Base-by-base conservation (phyloP, 225 moss, liverwort and hornwort genomes). In the Pleurozium schreberi region DNA sequence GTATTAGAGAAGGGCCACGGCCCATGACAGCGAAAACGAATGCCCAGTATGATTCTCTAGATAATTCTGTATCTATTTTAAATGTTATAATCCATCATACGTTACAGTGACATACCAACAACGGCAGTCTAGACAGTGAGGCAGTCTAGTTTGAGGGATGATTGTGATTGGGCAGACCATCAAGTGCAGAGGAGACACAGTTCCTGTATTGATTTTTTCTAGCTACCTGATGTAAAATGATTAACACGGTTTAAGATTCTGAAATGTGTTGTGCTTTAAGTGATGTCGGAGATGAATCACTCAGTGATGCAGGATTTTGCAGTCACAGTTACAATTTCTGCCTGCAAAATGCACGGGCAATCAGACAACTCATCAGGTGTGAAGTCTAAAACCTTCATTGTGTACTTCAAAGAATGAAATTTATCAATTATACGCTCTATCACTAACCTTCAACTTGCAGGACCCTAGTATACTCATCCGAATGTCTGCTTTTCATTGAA, bases 91-190 rank as follows among this genome's bases (percentile, higher is more conserved):
- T 84, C 75, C 89, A 89, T 87, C 89, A 85, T 70, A 87, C 69
- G 70, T 85, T 89, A 87, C 90, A 87, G 69, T 67, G 92, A 91
- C 90, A 75, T 70, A n/a, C 58, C 84, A 89, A 89, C 90, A 86
- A 91, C 89, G 22, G 89, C 84, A 87, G 81, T 60, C 69, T 81
- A 84, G 65, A 58, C 61, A 87, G 74, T 65, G 89, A 84, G 66
- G 36, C 42, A 63, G 80, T 67, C 84, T 82, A 89, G 27, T 89
- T 79, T 81, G 85, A 80, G 65, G 76, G 76, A 87, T 89, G 88
- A 84, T 88, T 90, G 47, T 52, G 68, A 64, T 89, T 81, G 68
- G 43, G 85, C 63, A 81, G 80, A 83, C 42, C 73, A 82, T 86
- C 90, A 85, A 85, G 80, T 87, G 84, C 86, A 83, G 68, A 73